Percentiles rank a stretch among this genome's conserved stretches.
phyloP scores from a whole-genome alignment of 208 protist species.

The Trypanosoma vivax region DNA sequence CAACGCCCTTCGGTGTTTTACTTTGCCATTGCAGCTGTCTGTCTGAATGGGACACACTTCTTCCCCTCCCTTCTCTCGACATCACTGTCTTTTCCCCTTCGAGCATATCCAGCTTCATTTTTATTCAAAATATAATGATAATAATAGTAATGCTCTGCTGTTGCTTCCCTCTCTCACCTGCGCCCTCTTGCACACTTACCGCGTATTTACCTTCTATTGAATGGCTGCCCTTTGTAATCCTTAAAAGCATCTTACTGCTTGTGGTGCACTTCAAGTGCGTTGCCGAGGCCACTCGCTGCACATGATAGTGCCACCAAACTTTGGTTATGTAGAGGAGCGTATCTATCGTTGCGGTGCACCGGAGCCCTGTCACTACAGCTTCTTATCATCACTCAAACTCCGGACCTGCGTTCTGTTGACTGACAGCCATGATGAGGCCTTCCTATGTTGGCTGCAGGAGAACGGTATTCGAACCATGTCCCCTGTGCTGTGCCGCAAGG shows the following conservation, averaged over 20 bases:
- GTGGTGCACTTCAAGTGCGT: background rate
- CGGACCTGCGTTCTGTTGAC: constrained; percentile 95
- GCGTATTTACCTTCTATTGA: too few species aligned
- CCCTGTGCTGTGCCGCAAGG: constrained; percentile 42
- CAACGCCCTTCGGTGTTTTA: too few species aligned
- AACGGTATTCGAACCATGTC: constrained; percentile 82
- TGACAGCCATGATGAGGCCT: constrained; percentile 83
- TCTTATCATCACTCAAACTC: constrained; percentile 93
- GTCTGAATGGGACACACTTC: too few species aligned
- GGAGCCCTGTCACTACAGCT: constrained; percentile 94
- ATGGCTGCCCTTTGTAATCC: background rate
- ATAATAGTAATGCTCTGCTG: too few species aligned
- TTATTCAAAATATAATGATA: too few species aligned
- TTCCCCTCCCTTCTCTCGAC: too few species aligned
- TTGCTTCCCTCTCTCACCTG: too few species aligned
- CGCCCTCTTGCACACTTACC: too few species aligned
- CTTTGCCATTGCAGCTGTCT: too few species aligned
- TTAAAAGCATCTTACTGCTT: constrained; percentile 14
- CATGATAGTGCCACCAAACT: constrained; percentile 93
- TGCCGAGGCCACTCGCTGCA: background rate
- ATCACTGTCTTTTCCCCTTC: too few species aligned
- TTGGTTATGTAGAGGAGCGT: constrained; percentile 95
- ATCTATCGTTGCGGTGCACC: constrained; percentile 95
- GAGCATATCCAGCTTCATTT: too few species aligned
- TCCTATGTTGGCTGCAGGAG: constrained; percentile 92